Evolutionary conservation across 2,329 filamentous ascomycete species (phyloP).

Genomic region (Claviceps capensis): DNA sequence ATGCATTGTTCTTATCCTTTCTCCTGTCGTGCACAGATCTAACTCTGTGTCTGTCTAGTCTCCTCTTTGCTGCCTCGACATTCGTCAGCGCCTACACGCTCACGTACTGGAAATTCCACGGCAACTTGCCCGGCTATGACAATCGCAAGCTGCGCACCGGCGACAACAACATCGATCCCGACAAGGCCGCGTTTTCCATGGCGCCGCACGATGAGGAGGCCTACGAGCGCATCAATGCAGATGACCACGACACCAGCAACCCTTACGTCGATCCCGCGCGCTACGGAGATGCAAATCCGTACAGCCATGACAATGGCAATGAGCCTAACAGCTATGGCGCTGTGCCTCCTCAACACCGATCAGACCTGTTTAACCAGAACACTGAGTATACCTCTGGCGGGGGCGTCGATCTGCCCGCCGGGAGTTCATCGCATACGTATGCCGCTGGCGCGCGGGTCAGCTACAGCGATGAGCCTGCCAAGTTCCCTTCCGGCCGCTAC

Average conservation of each 20-base stretch:
- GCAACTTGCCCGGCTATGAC: slow-evolving; percentile 48
- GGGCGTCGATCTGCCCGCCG: slow-evolving; percentile 13
- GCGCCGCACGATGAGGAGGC: slow-evolving; percentile 53
- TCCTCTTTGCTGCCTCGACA: slow-evolving; percentile 40
- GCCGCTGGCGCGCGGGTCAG: slow-evolving; percentile 22
- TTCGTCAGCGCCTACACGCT: slow-evolving; percentile 46
- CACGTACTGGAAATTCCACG: slow-evolving; percentile 48
- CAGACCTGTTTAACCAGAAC: slow-evolving; percentile 35
- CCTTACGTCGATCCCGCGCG: slow-evolving; percentile 16
- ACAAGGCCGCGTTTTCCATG: slow-evolving; percentile 56
- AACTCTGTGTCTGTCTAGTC: slow-evolving; percentile 20
- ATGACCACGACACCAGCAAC: slow-evolving; percentile 34
- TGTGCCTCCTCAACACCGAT: slow-evolving; percentile 19
- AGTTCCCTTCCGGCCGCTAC: slow-evolving; percentile 46
- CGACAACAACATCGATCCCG: slow-evolving; percentile 46
- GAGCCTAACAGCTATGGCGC: slow-evolving; percentile 27
- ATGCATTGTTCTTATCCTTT: slow-evolving; percentile 16
- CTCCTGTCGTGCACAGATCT: not conserved
- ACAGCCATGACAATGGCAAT: slow-evolving; percentile 25
- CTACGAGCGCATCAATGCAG: slow-evolving; percentile 46
- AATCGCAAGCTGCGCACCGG: slow-evolving; percentile 26
- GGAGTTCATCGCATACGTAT: slow-evolving; percentile 5
- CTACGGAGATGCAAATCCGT: slow-evolving; percentile 25
- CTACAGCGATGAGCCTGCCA: slow-evolving; percentile 34
- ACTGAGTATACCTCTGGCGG: slow-evolving; percentile 31